Conservation (phyloP, 192 early-diverging fungal genomes). For the Backusella westeae region DNA sequence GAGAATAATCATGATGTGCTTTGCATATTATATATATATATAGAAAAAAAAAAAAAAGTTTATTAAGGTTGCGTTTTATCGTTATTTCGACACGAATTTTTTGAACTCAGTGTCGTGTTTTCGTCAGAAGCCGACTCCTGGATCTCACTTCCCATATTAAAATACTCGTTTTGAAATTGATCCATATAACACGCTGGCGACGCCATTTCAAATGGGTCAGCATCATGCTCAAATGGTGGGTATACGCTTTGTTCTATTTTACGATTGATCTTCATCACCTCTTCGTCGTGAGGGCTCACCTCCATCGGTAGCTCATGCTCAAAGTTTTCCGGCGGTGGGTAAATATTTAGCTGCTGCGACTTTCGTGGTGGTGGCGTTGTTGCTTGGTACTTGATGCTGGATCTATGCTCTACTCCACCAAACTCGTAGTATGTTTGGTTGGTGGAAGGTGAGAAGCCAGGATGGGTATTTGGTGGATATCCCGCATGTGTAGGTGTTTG, state of each 20-base stretch:
- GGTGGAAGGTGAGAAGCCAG: neutral
- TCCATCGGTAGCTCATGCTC: neutral
- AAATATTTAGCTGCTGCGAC: neutral
- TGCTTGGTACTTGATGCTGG: neutral
- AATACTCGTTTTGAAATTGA: neutral
- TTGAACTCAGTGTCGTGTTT: neutral
- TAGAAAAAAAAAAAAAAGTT: neutral
- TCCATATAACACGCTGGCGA: neutral
- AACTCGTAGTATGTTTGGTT: neutral
- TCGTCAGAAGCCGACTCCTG: neutral
- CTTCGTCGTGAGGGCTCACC: neutral
- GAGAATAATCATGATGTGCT: neutral
- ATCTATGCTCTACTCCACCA: neutral
- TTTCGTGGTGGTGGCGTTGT: neutral
- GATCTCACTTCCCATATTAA: neutral
- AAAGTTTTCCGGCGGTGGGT: neutral
- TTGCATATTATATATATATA: no score
- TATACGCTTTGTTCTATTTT: neutral
- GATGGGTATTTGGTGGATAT: neutral
- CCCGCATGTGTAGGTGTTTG: neutral
- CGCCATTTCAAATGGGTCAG: neutral
- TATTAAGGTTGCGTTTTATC: neutral
- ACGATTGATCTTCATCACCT: neutral
- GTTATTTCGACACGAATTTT: neutral
- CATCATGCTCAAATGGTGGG: neutral